Evolutionary conservation across 345 rosid genomes (phyloP), one percentile per base, ranked within the genome.

Genomic region (Firmiana major): DNA sequence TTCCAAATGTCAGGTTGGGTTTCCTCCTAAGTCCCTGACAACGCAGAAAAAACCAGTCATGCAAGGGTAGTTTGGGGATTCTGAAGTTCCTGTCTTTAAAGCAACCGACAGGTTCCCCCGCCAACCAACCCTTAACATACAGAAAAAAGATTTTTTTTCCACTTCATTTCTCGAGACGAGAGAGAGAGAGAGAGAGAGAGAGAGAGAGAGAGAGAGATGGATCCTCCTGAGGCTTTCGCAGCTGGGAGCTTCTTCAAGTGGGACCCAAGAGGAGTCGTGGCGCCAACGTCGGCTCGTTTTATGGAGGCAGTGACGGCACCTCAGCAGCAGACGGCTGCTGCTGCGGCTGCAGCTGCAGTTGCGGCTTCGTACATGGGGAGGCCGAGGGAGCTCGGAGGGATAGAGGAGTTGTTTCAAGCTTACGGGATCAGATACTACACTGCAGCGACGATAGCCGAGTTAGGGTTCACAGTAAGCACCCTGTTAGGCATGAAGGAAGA

Each of bases 391-490:
- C 78, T 89, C 13, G 89, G 88, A 22, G 98, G 93, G n/a, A 85
- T 94, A 57, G 98, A 91, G 81, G 97, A 90, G 82, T 71, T 93
- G 34, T 90, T 94, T 66, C 91, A 93, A 80, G 86, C 89, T n/a
- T 94, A 94, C 66, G 98, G 98, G 7, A 84, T 94, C 38, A 81
- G 99, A 68, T 90, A 89, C 79, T 87, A 85, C 84, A 95, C 99
- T 48, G 92, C 94, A 15, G 90, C 94, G 36, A 95, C 88, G 84
- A 93, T 95, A 75, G 97, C 98, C 0, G 98, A 95, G 87, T 82
- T 95, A 48, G 99, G 99, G 42, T 95, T 95, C 80, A 95, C 99
- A 13, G 97, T 87, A 45, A 95, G 87, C 78, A 95, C 99, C 24
- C 91, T 95, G 5, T 73, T 95, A 73, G 89, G 88, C 73, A 95